Conservation (phyloP, 768 basidiomycete species). For the Kwoniella newhampshirensis region DNA sequence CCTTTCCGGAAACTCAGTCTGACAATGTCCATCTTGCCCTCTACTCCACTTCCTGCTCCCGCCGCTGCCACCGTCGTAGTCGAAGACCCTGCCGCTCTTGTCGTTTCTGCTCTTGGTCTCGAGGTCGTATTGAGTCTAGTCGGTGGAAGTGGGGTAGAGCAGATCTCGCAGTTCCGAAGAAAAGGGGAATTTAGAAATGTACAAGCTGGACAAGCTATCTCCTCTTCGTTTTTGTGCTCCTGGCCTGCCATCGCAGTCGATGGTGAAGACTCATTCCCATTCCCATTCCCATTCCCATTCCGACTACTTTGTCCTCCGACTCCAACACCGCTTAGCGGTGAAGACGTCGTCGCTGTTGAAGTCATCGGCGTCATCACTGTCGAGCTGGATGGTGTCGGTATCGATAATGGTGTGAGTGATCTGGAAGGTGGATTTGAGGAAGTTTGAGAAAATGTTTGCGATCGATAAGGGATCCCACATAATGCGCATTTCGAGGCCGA, state of each 20-base stretch:
- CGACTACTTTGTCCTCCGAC: too few species aligned
- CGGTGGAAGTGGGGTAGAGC: conserved; percentile 65
- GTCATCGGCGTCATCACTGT: too few species aligned
- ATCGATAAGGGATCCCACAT: conserved; percentile 66
- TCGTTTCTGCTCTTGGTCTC: not conserved
- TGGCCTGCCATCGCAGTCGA: conserved; percentile 7
- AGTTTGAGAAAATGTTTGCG: conserved; percentile 3
- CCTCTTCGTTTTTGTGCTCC: conserved; percentile 37
- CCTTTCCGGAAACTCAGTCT: conserved; percentile 89
- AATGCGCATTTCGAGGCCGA: conserved; percentile 60
- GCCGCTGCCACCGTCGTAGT: conserved; percentile 10
- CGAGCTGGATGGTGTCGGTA: not conserved
- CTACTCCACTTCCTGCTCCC: not conserved
- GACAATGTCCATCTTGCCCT: conserved; percentile 55
- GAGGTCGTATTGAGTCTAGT: conserved; percentile 11
- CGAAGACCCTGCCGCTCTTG: conserved; percentile 10
- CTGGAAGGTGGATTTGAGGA: conserved; percentile 17
- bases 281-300: too few species aligned
- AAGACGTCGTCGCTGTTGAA: conserved; percentile 3
- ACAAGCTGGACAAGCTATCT: conserved; percentile 75
- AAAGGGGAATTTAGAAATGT: conserved; percentile 87
- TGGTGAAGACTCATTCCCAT: too few species aligned
- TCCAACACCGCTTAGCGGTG: not conserved
- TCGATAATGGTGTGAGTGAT: conserved; percentile 17
- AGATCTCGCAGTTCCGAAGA: conserved; percentile 77